Evolutionary conservation across 306 rosid genomes (phyloP).

Genomic region (Inga laurina): DNA sequence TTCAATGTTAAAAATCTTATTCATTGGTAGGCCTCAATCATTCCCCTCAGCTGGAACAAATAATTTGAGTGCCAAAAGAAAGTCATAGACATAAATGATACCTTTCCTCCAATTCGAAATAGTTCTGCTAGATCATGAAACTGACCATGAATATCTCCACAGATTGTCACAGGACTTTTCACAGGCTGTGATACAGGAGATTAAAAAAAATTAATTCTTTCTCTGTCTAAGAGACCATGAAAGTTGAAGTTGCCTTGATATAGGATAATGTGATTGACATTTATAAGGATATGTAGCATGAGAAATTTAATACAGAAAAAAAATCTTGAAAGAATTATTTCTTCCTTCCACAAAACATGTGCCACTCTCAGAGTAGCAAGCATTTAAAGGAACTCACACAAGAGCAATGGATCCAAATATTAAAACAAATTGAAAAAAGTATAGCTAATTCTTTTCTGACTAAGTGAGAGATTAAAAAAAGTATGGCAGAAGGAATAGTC

Average conservation of each 20-base stretch:
- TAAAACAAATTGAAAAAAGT: background rate
- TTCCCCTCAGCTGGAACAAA: conserved; percentile 45
- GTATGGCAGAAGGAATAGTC: conserved; percentile 10
- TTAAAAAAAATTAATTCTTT: conserved; percentile 32
- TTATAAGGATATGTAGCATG: background rate
- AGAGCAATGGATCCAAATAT: conserved; percentile 5
- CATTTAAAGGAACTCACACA: background rate
- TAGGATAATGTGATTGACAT: conserved; percentile 3
- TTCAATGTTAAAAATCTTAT: conserved; percentile 41
- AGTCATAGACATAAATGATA: conserved; percentile 48
- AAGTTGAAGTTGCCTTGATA: conserved; percentile 9
- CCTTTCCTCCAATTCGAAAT: conserved; percentile 99
- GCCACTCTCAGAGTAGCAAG: background rate
- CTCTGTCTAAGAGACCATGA: conserved; percentile 7
- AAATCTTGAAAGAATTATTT: conserved; percentile 13
- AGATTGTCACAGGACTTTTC: conserved; percentile 97
- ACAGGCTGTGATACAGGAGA: conserved; percentile 77
- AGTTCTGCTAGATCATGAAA: conserved; percentile 99
- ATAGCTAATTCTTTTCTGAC: conserved; percentile 1
- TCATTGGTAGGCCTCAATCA: conserved; percentile 49
- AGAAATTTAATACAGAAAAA: conserved; percentile 2
- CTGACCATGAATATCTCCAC: conserved; percentile 99
- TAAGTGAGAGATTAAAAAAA: background rate
- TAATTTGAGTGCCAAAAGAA: conserved; percentile 38
- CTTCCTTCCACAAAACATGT: conserved; percentile 15